Percentiles rank a stretch among this genome's conserved stretches.
Evolutionary conservation across 192 early-diverging fungal genomes (phyloP).

Genomic region (Podila epicladia): DNA sequence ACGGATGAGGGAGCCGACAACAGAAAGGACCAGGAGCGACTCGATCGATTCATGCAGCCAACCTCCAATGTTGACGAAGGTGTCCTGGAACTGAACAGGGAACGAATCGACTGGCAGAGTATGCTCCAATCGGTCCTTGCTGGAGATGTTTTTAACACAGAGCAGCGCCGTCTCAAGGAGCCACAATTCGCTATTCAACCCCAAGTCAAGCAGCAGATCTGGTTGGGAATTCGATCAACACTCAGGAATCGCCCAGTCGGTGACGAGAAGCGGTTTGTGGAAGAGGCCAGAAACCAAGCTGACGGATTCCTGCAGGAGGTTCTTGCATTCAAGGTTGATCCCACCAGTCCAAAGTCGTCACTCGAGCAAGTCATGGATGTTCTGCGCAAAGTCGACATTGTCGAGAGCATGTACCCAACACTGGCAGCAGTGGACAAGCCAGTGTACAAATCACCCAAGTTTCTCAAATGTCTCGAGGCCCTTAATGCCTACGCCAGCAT

Average conservation of each 20-base stretch:
- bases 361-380: constrained; percentile 73
- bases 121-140: constrained; percentile 84
- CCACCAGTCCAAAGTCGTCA: constrained; percentile 40
- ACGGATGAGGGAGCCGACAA: neutral
- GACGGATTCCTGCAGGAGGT: constrained; percentile 66
- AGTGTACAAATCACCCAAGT: constrained; percentile 70
- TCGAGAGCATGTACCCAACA: constrained; percentile 83
- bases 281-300: constrained; percentile 70
- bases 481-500: constrained; percentile 82
- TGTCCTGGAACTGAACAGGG: constrained; percentile 51
- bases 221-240: constrained; percentile 77
- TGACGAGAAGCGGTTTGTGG: constrained; percentile 76
- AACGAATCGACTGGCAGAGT: constrained; percentile 87
- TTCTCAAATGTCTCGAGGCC: constrained; percentile 76
- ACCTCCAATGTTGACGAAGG: constrained; percentile 42
- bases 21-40: constrained; percentile 45
- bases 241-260: constrained; percentile 65
- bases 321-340: constrained; percentile 65
- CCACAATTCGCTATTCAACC: constrained; percentile 44
- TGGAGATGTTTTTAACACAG: constrained; percentile 86
- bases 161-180: constrained; percentile 75
- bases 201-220: constrained; percentile 67
- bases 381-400: constrained; percentile 78
- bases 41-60: constrained; percentile 49
- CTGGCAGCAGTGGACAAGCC: constrained; percentile 72